These are phyloP conservation scores for Zymoseptoria brevis DNA, from an alignment of 2,329 filamentous ascomycete genomes.

Conservation along the genomic window DNA sequence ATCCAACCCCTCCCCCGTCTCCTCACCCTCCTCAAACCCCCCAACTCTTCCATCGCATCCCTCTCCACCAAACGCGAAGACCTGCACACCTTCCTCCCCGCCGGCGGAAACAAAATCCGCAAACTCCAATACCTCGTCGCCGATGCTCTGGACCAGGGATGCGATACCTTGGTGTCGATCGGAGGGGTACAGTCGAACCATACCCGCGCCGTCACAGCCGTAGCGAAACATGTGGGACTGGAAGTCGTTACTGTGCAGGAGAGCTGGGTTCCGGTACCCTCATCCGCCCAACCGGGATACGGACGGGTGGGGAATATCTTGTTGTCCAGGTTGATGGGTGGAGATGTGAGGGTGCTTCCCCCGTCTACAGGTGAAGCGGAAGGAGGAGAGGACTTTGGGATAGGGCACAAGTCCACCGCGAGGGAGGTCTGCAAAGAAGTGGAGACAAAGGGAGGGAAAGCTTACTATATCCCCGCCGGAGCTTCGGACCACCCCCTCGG, in stretches of 20 bases:
- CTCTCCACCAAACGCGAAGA: conserved; percentile 68
- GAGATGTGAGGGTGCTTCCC: conserved; percentile 45
- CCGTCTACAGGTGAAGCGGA: not conserved
- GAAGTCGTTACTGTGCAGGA: conserved; percentile 27
- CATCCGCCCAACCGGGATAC: conserved; percentile 17
- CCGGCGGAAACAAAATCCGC: conserved; percentile 33
- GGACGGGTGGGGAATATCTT: conserved; percentile 61
- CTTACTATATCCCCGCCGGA: conserved; percentile 65
- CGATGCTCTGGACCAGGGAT: conserved; percentile 24
- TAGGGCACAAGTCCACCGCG: conserved; percentile 53
- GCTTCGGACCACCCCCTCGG: conserved; percentile 63
- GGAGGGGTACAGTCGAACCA: conserved; percentile 34
- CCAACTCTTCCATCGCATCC: conserved; percentile 18
- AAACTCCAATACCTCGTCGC: conserved; percentile 34
- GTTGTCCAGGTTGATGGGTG: conserved; percentile 48
- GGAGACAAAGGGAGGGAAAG: conserved; percentile 46
- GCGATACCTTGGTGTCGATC: conserved; percentile 29
- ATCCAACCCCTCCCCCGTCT: conserved; percentile 61
- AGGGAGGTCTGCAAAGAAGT: conserved; percentile 49
- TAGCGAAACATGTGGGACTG: conserved; percentile 27
- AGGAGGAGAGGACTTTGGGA: conserved; percentile 55
- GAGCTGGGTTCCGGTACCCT: conserved; percentile 24
- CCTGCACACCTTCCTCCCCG: conserved; percentile 37
- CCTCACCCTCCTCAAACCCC: conserved; percentile 49
- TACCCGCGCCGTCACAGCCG: conserved; percentile 31